These are phyloP conservation scores for Lophium mytilinum DNA, from an alignment of 495 filamentous ascomycete species.

Conservation along the genomic window DNA sequence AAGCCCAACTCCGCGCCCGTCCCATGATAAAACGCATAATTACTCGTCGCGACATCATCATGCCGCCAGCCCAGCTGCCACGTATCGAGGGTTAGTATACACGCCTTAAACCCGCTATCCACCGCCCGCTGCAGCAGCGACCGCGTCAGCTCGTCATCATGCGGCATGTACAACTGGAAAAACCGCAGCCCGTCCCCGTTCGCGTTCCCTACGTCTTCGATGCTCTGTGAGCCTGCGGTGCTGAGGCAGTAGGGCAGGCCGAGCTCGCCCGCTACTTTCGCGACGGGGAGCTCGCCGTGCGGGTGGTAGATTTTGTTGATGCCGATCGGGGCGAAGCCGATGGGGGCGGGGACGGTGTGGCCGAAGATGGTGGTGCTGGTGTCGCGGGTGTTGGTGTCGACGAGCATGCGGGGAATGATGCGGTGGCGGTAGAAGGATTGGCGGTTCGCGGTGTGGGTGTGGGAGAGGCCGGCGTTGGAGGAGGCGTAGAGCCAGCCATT, in stretches of 20 bases:
- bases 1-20: conserved; percentile 51
- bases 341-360: conserved; percentile 49
- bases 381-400: conserved; percentile 54
- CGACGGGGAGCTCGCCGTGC: conserved; percentile 49
- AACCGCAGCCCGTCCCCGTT: conserved; percentile 53
- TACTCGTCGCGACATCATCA: conserved; percentile 47
- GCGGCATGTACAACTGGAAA: conserved; percentile 59
- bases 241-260: conserved; percentile 17
- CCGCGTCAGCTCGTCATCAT: conserved; percentile 52
- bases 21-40: conserved; percentile 58
- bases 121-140: conserved; percentile 48
- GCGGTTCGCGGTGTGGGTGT: conserved; percentile 58
- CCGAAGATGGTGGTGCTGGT: conserved; percentile 54
- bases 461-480: conserved; percentile 57
- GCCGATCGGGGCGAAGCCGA: conserved; percentile 59
- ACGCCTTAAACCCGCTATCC: conserved; percentile 48
- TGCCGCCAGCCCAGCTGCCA: conserved; percentile 60
- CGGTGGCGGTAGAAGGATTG: conserved; percentile 62
- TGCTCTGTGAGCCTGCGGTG: conserved; percentile 52
- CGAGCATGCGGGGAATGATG: conserved; percentile 54
- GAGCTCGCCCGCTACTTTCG: conserved; percentile 26
- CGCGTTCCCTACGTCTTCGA: conserved; percentile 54
- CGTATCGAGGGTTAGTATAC: conserved; percentile 58
- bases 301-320: conserved; percentile 60
- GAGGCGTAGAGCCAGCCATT: conserved; percentile 55